Percentiles rank a stretch among this genome's conserved stretches.
Conservation (phyloP, 345 rosid species). For the Gossypium bickii region DNA sequence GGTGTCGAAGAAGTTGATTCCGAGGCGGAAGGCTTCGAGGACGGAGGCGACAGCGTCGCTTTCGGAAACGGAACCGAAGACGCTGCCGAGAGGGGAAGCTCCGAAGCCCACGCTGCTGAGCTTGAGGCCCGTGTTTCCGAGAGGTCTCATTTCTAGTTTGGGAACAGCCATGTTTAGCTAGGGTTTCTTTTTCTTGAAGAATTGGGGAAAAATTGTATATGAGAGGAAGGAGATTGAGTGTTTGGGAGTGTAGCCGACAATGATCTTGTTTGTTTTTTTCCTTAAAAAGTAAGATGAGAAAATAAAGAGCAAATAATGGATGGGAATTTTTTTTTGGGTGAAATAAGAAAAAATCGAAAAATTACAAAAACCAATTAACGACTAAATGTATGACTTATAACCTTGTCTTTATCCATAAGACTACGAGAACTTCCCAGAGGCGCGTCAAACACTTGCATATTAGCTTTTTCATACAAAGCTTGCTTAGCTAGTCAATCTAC, state of each 20-base stretch:
- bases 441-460: no score
- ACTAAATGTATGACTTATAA: no score
- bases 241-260: neutral
- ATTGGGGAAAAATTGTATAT: no score
- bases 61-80: constrained; percentile 82
- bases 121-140: constrained; percentile 66
- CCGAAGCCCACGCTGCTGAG: constrained; percentile 86
- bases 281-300: no score
- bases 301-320: no score
- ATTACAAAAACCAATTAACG: no score
- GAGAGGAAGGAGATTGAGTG: no score
- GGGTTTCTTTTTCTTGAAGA: neutral
- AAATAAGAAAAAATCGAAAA: no score
- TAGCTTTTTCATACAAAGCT: no score
- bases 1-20: constrained; percentile 97
- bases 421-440: no score
- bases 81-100: constrained; percentile 83
- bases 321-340: neutral
- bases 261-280: neutral
- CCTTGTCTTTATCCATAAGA: no score
- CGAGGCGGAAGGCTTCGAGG: constrained; percentile 67
- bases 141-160: constrained; percentile 51
- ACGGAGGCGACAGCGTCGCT: constrained; percentile 76
- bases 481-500: no score
- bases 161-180: constrained; percentile 19